These are phyloP conservation scores for Rhodotorula graminis DNA, from an alignment of 768 basidiomycete species.

Conservation along the genomic window DNA sequence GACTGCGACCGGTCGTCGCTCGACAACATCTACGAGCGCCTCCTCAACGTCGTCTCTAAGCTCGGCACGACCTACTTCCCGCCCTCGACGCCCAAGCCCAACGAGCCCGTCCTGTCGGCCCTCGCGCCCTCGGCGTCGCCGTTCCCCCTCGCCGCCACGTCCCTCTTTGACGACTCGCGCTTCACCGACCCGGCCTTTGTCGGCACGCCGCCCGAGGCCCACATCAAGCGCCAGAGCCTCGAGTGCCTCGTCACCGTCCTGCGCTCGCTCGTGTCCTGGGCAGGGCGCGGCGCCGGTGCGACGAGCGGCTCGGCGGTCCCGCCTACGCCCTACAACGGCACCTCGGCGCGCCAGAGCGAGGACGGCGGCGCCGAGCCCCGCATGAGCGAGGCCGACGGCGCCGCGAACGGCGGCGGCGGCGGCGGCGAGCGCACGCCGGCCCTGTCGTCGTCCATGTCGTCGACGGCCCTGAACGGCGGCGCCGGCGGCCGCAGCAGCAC, in stretches of 20 bases:
- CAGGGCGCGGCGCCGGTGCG: conserved; percentile 28
- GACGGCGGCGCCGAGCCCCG: conserved; percentile 7
- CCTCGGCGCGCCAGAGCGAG: conserved; percentile 4
- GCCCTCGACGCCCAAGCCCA: conserved; percentile 28
- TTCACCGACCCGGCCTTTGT: conserved; percentile 33
- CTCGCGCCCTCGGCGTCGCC: conserved; percentile 39
- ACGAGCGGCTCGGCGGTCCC: conserved; percentile 14
- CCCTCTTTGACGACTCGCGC: conserved; percentile 57
- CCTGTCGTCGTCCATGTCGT: not conserved
- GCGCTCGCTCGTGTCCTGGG: conserved; percentile 87
- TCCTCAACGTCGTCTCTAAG: conserved; percentile 95
- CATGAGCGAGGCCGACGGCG: conserved; percentile 10
- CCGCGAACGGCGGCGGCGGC: not conserved
- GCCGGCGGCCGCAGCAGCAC: not conserved
- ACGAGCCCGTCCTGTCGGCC: conserved; percentile 21
- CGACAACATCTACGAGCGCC: conserved; percentile 94
- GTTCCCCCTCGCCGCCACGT: conserved; percentile 56
- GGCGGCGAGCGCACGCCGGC: not conserved
- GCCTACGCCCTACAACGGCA: conserved; percentile 23
- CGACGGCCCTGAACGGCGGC: too few species aligned
- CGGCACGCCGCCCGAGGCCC: conserved; percentile 57
- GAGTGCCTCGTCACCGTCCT: conserved; percentile 86
- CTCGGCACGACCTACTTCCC: conserved; percentile 61
- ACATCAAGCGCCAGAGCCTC: conserved; percentile 83
- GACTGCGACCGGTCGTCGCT: conserved; percentile 92